phyloP scores from a whole-genome alignment of 2,329 filamentous ascomycete species.

The Fusarium lateritium region DNA sequence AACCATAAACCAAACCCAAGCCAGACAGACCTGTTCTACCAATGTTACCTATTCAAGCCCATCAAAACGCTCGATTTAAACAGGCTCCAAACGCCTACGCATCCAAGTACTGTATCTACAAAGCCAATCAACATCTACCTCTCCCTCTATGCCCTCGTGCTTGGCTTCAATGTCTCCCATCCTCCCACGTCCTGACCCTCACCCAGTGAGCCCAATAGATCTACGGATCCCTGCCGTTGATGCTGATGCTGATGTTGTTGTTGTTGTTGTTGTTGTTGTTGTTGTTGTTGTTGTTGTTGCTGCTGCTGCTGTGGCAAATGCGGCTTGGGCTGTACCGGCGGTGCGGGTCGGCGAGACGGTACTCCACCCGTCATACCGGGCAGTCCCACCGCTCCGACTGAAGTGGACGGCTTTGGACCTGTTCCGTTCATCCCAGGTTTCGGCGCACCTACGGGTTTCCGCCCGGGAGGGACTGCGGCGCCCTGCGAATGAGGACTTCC shows the following conservation, averaged over 20 bases:
- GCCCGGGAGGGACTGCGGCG: constrained; percentile 25
- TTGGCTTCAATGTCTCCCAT: constrained; percentile 71
- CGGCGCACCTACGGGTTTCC: constrained; percentile 48
- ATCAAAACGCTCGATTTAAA: constrained; percentile 19
- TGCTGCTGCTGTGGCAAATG: constrained; percentile 44
- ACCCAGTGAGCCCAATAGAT: constrained; percentile 64
- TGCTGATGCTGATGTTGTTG: constrained; percentile 50
- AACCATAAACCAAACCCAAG: constrained; percentile 6
- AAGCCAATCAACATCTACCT: not conserved
- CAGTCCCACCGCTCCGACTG: constrained; percentile 37
- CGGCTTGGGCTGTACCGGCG: constrained; percentile 39
- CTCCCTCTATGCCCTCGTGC: constrained; percentile 42
- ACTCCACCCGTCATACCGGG: constrained; percentile 41
- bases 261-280: constrained; percentile 49
- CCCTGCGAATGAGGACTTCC: constrained; percentile 28
- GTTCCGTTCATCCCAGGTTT: constrained; percentile 44
- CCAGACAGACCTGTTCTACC: constrained; percentile 8
- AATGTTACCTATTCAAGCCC: not conserved
- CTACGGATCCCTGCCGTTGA: constrained; percentile 52
- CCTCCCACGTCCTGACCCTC: constrained; percentile 65
- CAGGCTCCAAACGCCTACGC: constrained; percentile 27
- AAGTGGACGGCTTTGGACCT: constrained; percentile 35
- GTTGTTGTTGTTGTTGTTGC: constrained; percentile 50
- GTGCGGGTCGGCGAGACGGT: constrained; percentile 39
- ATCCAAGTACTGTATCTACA: constrained; percentile 14